Percentiles rank a stretch among this genome's conserved stretches.
Conservation (phyloP, 371 early-diverging fungal genomes). For the Fennellomyces sp. region DNA sequence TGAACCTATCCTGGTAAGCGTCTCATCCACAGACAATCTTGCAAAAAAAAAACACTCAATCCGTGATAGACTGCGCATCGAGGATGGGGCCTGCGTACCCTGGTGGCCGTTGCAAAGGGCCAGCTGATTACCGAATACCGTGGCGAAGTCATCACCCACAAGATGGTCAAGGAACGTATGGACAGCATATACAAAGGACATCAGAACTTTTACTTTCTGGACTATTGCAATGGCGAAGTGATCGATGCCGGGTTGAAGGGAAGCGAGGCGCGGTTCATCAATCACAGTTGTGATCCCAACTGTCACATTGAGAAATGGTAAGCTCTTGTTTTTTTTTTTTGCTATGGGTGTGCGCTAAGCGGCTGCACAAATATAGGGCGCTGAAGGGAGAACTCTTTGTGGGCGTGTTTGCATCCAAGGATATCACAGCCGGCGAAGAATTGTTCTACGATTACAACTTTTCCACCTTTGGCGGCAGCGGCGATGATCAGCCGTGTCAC, state of each 20-base stretch:
- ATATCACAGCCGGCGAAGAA: conserved; percentile 76
- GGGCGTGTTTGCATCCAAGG: conserved; percentile 76
- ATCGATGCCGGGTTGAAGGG: conserved; percentile 81
- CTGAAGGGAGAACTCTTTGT: conserved; percentile 74
- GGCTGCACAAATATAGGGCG: conserved; percentile 35
- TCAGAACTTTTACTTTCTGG: conserved; percentile 82
- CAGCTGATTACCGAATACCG: conserved; percentile 84
- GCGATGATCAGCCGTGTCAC: conserved; percentile 65
- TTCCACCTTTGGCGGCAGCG: conserved; percentile 66
- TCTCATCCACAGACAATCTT: neutral
- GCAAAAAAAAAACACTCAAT: neutral
- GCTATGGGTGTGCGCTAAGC: neutral
- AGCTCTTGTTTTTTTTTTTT: no score
- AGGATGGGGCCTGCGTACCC: conserved; percentile 83
- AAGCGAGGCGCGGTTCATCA: conserved; percentile 63
- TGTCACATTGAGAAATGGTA: conserved; percentile 92
- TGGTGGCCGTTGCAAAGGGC: conserved; percentile 58
- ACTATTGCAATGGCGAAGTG: conserved; percentile 76
- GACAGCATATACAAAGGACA: conserved; percentile 66
- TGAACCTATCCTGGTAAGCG: conserved; percentile 65
- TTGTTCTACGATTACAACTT: conserved; percentile 90
- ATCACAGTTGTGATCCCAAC: conserved; percentile 86
- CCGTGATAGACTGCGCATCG: conserved; percentile 26
- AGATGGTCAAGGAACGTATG: conserved; percentile 74
- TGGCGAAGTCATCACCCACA: conserved; percentile 84